Percentiles rank a stretch among this genome's conserved stretches.
phyloP scores from a whole-genome alignment of 371 early-diverging fungal genomes.

The Rhizopus arrhizus region DNA sequence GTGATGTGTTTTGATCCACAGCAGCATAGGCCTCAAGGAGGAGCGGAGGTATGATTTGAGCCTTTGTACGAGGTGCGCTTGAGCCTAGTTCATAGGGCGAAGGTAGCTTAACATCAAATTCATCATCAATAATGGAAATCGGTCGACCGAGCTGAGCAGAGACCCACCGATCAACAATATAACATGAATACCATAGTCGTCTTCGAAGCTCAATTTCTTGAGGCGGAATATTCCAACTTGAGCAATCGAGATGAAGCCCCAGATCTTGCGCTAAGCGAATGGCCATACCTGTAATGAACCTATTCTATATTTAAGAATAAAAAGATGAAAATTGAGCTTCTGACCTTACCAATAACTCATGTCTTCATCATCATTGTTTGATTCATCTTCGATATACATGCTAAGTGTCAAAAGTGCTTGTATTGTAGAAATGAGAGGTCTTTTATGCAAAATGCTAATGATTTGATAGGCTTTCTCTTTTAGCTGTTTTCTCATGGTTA shows the following conservation, averaged over 20 bases:
- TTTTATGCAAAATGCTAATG: constrained; percentile 25
- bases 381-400: constrained; percentile 28
- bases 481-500: constrained; percentile 3
- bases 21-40: constrained; percentile 30
- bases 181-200: constrained; percentile 44
- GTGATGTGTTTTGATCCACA: constrained; percentile 14
- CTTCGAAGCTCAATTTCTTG: constrained; percentile 46
- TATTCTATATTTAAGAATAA: constrained; percentile 9
- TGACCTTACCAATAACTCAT: constrained; percentile 30
- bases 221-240: constrained; percentile 43
- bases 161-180: constrained; percentile 46
- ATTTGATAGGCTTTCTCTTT: constrained; percentile 28
- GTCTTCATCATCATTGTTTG: constrained; percentile 35
- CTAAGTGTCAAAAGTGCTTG: constrained; percentile 41
- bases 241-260: constrained; percentile 50
- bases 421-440: constrained; percentile 44
- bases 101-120: constrained; percentile 48
- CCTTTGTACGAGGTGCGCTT: background rate
- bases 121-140: constrained; percentile 37
- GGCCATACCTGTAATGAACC: constrained; percentile 49
- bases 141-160: constrained; percentile 41
- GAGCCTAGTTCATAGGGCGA: constrained; percentile 35
- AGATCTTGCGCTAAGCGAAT: constrained; percentile 67
- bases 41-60: constrained; percentile 19
- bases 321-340: constrained; percentile 26